phyloP scores from a whole-genome alignment of 805 yeast species.

The Wickerhamiella occidentalis region DNA sequence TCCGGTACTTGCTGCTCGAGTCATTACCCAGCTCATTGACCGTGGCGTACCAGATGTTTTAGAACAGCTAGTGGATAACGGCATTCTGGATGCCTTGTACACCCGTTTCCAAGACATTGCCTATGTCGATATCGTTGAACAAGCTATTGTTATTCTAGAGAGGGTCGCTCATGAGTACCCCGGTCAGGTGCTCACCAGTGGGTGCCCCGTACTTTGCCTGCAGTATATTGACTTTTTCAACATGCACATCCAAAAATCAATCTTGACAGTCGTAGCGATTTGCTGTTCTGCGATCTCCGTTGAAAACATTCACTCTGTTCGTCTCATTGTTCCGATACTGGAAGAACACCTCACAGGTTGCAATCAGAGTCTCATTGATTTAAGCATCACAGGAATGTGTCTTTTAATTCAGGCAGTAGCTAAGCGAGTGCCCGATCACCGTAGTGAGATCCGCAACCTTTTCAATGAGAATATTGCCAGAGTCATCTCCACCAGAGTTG shows the following conservation, averaged over 20 bases:
- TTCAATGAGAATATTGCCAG: constrained; percentile 12
- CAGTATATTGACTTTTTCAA: constrained; percentile 79
- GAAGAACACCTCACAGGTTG: constrained; percentile 6
- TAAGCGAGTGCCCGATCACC: constrained; percentile 7
- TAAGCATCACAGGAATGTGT: constrained; percentile 16
- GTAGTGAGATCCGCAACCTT: constrained; percentile 11
- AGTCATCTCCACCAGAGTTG: constrained; percentile 11
- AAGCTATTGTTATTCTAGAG: constrained; percentile 42
- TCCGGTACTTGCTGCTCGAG: constrained; percentile 73
- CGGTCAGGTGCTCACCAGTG: constrained; percentile 34
- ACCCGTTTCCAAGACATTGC: constrained; percentile 58
- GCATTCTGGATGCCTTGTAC: constrained; percentile 55
- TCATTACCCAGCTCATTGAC: constrained; percentile 70
- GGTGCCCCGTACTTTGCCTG: constrained; percentile 54
- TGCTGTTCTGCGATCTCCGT: constrained; percentile 41
- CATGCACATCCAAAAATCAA: constrained; percentile 75
- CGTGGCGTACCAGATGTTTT: constrained; percentile 50
- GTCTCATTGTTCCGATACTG: constrained; percentile 15
- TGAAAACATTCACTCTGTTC: constrained; percentile 31
- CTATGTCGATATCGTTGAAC: constrained; percentile 86
- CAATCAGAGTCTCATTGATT: constrained; percentile 15
- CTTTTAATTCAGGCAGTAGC: constrained; percentile 16
- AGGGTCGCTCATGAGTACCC: constrained; percentile 28
- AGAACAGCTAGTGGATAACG: constrained; percentile 48
- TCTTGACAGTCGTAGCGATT: constrained; percentile 59